phyloP scores from a whole-genome alignment of 257 asterid species.

The Nicotiana benthamiana region DNA sequence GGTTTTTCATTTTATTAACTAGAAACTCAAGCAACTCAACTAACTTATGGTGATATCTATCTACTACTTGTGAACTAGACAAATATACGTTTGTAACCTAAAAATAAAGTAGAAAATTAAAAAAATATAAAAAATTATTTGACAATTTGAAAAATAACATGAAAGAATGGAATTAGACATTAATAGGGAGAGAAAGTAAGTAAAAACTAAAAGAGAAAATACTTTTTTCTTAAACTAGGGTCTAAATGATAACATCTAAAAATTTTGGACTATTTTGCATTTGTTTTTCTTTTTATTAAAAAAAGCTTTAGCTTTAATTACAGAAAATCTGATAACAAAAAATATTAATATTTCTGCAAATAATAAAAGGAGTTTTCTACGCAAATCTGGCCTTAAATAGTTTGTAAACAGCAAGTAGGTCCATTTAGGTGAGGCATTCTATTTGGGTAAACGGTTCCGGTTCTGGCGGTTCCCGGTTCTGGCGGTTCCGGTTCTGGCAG shows the following conservation, averaged over 20 bases:
- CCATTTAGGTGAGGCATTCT: conserved; percentile 13
- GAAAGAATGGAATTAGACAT: background rate
- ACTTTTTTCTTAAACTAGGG: background rate
- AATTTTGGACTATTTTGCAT: background rate
- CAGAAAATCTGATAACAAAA: background rate
- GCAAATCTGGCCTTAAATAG: background rate
- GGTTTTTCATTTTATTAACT: too few species aligned
- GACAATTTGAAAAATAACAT: too few species aligned
- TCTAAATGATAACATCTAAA: background rate
- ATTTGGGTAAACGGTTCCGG: too few species aligned
- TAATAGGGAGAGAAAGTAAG: background rate
- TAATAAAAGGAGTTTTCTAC: background rate
- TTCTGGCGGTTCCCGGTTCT: too few species aligned
- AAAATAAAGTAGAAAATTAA: background rate
- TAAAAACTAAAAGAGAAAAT: background rate
- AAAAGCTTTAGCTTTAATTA: too few species aligned
- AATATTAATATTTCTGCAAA: background rate
- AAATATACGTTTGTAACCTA: background rate
- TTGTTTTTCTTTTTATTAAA: too few species aligned
- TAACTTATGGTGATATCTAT: background rate
- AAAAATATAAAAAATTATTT: too few species aligned
- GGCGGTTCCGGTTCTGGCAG: too few species aligned
- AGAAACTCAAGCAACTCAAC: background rate
- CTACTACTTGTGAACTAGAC: background rate
- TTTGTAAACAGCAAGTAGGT: background rate